Evolutionary conservation across 768 basidiomycete genomes (phyloP), one percentile per base, ranked within the genome.

Genomic region (Aureoboletus auriporus): DNA sequence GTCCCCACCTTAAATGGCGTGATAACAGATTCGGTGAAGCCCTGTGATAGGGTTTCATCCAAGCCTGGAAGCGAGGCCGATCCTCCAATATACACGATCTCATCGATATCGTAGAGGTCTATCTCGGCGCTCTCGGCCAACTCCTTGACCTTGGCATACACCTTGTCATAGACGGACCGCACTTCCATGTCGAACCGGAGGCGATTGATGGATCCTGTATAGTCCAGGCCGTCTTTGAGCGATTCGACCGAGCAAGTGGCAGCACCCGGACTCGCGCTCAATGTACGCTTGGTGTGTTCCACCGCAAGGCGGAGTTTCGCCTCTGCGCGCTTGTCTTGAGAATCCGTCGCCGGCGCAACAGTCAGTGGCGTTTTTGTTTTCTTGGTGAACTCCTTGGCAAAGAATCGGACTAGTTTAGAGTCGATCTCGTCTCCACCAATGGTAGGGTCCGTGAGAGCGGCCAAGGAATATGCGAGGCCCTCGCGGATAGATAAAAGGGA

Each of bases 351-450:
- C 1, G 85, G 83, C 46, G 74, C 79, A 13, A 92, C 75, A 8
- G 76, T 69, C 37, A 96, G 74, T 0, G 84, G 71, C 20, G 79
- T 78, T 67, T 90, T 92, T 14, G 87, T 93, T 74, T 96, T 99
- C 72, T 97, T 98, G 42, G 89, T 89, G 68, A 99, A 99, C 55
- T 99, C 95, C 63, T 92, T 84, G 45, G 89, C 83, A 67, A 99
- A 96, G 74, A 89, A 89, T 51, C 86, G 85, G 71, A 96, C 82
- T 36, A 97, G 77, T 61, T 84, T 80, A 51, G 82, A 79, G 69
- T 93, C 90, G 59, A 94, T 82, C 50, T 78, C 75, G 55, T 87
- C 78, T 0, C 85, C 89, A 6, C 84, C 83, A 39, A 86, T 64
- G 9, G 65, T 63, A 2, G 54, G 34, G 30, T 69, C 69, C n/a